Percentiles rank a stretch among this genome's conserved stretches.
Evolutionary conservation across 73 alveolate species (phyloP).

Genomic region (Breviolum minutum): DNA sequence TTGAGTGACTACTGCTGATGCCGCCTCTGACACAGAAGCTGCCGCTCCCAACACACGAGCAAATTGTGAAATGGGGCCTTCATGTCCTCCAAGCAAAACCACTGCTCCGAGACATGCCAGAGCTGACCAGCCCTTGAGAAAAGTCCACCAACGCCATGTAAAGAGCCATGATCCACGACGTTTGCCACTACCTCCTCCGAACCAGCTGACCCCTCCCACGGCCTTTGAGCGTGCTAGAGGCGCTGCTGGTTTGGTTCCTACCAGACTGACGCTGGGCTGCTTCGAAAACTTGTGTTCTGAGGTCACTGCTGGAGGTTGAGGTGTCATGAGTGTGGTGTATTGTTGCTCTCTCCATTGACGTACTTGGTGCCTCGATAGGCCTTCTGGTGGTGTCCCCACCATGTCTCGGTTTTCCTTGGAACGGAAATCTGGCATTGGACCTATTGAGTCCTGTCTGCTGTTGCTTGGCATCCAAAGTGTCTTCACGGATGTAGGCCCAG

Average conservation of each 20-base stretch:
- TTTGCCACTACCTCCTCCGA: background rate
- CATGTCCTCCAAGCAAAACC: background rate
- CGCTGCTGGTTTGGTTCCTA: background rate
- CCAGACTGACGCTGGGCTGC: too few relatives aligned
- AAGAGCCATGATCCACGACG: background rate
- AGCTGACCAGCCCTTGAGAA: background rate
- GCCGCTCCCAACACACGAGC: background rate
- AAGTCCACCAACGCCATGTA: background rate
- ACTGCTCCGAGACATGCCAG: background rate
- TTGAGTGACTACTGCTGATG: background rate
- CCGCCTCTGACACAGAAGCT: background rate
- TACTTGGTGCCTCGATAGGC: background rate
- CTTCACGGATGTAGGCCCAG: background rate
- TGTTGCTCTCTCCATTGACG: slow-evolving; percentile 4
- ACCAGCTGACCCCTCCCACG: background rate
- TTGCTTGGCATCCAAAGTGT: too few relatives aligned
- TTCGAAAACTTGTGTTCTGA: too few relatives aligned
- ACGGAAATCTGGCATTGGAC: background rate
- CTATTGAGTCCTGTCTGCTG: background rate
- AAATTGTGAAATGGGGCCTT: background rate
- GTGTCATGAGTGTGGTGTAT: background rate
- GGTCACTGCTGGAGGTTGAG: too few relatives aligned
- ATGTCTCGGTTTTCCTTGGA: background rate
- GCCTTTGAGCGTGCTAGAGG: too few relatives aligned
- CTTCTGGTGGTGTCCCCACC: background rate